These are phyloP conservation scores for Striga asiatica DNA, from an alignment of 257 asterid species.

Conservation along the genomic window DNA sequence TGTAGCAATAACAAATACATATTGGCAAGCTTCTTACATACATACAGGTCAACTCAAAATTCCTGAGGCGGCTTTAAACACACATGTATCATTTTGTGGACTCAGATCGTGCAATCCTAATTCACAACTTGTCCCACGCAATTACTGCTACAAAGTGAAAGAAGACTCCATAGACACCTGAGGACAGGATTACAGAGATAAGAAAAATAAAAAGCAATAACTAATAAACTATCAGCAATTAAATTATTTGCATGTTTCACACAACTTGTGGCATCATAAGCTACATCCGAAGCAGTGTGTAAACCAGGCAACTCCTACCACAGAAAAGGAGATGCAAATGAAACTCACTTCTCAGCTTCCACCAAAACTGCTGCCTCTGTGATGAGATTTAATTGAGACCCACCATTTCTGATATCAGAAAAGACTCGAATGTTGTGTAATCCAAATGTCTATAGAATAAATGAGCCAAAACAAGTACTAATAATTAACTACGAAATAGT, in stretches of 20 bases:
- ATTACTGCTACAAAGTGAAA: conserved; percentile 27
- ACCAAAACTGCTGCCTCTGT: background rate
- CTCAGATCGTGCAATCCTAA: conserved; percentile 15
- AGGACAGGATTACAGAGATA: too few species aligned
- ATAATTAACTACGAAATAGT: too few species aligned
- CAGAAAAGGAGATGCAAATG: background rate
- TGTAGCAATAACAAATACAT: background rate
- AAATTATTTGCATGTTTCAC: background rate
- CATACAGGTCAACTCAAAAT: background rate
- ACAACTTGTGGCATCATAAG: background rate
- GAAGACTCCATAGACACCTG: conserved; percentile 26
- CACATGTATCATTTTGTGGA: background rate
- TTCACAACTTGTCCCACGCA: conserved; percentile 17
- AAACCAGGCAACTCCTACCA: conserved; percentile 7
- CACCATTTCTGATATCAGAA: too few species aligned
- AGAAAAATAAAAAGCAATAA: conserved; percentile 13
- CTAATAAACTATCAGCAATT: background rate
- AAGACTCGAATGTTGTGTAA: too few species aligned
- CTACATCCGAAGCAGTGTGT: background rate
- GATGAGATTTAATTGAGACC: background rate
- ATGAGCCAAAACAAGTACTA: too few species aligned
- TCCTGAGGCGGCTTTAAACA: background rate
- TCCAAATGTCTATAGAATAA: too few species aligned
- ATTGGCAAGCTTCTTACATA: background rate
- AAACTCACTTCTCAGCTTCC: background rate